Evolutionary conservation across 768 basidiomycete species (phyloP).

Genomic region (Termitomyces heimii): DNA sequence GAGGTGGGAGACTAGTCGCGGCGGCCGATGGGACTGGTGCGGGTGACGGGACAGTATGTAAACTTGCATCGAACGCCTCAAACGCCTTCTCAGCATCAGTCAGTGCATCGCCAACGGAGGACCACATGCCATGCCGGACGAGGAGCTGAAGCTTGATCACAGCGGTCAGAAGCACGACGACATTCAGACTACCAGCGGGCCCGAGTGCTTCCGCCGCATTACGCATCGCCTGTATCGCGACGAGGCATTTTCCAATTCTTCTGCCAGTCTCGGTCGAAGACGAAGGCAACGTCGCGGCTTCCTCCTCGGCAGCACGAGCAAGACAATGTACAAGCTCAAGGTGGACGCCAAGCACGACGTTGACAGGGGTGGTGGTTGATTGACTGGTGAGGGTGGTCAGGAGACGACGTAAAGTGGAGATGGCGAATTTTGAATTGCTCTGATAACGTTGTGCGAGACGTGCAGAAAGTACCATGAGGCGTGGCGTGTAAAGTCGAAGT

Average conservation of each 20-base stretch:
- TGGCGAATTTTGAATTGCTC: constrained; percentile 52
- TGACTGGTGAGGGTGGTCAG: constrained; percentile 33
- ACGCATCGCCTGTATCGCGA: constrained; percentile 29
- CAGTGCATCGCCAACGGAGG: constrained; percentile 42
- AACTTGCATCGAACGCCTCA: background rate
- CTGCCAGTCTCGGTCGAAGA: constrained; percentile 1
- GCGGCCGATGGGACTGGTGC: background rate
- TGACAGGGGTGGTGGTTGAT: constrained; percentile 25
- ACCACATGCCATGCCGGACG: constrained; percentile 50
- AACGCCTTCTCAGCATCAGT: constrained; percentile 33
- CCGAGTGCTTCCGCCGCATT: constrained; percentile 9
- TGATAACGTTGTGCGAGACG: constrained; percentile 44
- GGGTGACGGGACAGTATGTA: background rate
- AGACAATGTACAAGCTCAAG: constrained; percentile 45
- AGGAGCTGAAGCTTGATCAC: constrained; percentile 55
- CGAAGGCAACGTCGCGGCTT: background rate
- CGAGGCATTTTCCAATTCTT: constrained; percentile 18
- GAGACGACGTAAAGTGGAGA: constrained; percentile 51
- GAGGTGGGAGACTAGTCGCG: background rate
- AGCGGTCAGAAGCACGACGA: constrained; percentile 42
- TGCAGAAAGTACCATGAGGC: constrained; percentile 57
- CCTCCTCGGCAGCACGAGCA: constrained; percentile 9
- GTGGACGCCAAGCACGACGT: constrained; percentile 48
- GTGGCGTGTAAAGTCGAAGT: constrained; percentile 52
- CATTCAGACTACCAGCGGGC: constrained; percentile 24